Base-by-base conservation (phyloP, 2,329 filamentous ascomycete genomes). In the Penicillium sp. region DNA sequence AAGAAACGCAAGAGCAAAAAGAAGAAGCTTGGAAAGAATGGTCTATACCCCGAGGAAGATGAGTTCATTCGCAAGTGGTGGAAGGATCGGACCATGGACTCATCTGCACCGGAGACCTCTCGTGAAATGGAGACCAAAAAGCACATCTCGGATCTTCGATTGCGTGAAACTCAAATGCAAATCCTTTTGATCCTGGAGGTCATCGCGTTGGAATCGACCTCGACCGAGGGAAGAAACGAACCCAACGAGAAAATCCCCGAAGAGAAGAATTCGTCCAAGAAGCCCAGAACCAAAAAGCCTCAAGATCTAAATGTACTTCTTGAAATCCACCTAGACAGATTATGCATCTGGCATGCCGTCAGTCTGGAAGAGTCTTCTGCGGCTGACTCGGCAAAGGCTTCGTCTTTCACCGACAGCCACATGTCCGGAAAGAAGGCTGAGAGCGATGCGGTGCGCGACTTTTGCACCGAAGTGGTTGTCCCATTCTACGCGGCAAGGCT, bases 291-390 rank as follows among this genome's bases (percentile, higher is more conserved):
- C 10, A 76, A 74, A 54, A 77, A 74, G 50, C 56, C 63, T 8
- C 73, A 74, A 43, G 71, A 78, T 59, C 56, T 79, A 30, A 64
- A 68, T 39, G 65, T 72, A 4, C 65, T 77, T 22, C 67, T 79
- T 16, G 77, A 79, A 48, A 65, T 78, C 1, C 70, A 78, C 24
- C 62, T 78, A 14, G 77, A 79, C 51, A 68, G 76, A 48, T 63
- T 79, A 24, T 78, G 76, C 53, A 79, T 79, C 46, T 79, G 77
- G 77, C 76, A 79, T 60, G 71, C 75, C 24, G 73, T 79, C 44
- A 72, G 67, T 50, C 64, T 70, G 31, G 72, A 72, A 25, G 74
- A 75, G 27, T 55, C 63, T 4, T 55, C 61, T 4, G 56, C 67
- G 13, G 54, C 64, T 1, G 64, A 69, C 22, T 58, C 64, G 14